Percentiles rank a stretch among this genome's conserved stretches.
Evolutionary conservation across 345 rosid genomes (phyloP).

Genomic region (Eucalyptus pauciflora): DNA sequence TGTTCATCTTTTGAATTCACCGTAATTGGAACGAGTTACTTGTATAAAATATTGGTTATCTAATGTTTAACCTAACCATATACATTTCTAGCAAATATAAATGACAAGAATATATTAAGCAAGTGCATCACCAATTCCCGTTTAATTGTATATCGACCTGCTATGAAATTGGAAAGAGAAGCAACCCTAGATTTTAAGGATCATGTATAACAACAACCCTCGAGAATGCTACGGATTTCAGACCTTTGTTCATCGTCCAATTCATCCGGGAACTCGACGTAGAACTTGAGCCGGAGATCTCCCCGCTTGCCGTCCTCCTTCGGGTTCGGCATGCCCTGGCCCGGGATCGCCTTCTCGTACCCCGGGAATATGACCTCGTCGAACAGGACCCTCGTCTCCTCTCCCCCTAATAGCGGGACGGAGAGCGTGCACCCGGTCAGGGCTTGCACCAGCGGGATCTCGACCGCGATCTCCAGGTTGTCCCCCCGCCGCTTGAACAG

Average conservation of each 20-base stretch:
- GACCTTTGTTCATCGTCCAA: conserved; percentile 44
- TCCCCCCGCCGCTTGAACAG: conserved; percentile 53
- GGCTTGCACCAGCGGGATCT: conserved; percentile 70
- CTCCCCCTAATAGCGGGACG: conserved; percentile 61
- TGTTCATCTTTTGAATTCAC: background rate
- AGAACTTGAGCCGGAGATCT: conserved; percentile 39
- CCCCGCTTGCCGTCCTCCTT: conserved; percentile 51
- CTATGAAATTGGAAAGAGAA: background rate
- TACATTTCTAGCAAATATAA: background rate
- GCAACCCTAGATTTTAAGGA: background rate
- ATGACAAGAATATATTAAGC: background rate
- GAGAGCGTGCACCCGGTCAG: conserved; percentile 65
- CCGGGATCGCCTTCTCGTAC: conserved; percentile 39
- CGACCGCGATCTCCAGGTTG: conserved; percentile 53
- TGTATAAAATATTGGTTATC: background rate
- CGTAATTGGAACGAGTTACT: background rate
- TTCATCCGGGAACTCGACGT: conserved; percentile 44
- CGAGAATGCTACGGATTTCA: conserved; percentile 29
- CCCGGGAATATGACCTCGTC: conserved; percentile 58
- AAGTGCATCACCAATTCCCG: background rate
- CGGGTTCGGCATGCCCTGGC: conserved; percentile 67
- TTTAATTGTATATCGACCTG: background rate
- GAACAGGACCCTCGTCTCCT: conserved; percentile 32
- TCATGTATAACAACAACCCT: conserved; percentile 24
- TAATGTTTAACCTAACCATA: background rate